A percentile compares a stretch with the other conserved stretches of the same genome.
phyloP scores from a whole-genome alignment of 306 rosid species.

The Quercus dentata region DNA sequence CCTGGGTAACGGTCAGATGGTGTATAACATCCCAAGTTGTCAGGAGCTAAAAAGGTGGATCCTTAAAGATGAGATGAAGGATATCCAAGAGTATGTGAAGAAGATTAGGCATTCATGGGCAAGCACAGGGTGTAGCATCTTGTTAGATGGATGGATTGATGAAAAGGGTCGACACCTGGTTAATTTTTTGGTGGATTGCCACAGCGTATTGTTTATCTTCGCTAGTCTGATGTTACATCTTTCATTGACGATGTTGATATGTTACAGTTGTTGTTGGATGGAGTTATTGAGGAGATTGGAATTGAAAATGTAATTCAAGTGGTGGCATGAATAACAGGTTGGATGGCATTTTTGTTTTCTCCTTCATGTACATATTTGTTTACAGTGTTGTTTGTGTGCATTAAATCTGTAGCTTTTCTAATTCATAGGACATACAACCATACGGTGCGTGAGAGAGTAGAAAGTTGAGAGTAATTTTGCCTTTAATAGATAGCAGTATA shows the following conservation, averaged over 20 bases:
- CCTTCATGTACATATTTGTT: background rate
- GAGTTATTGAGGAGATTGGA: constrained; percentile 13
- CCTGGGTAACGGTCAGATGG: constrained; percentile 6
- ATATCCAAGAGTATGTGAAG: constrained; percentile 18
- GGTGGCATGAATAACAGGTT: constrained; percentile 17
- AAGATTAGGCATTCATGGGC: constrained; percentile 23
- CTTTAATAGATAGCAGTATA: too few relatives aligned
- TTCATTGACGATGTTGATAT: background rate
- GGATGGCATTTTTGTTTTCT: constrained; percentile 1
- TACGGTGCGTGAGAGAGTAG: background rate
- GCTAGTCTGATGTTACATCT: constrained; percentile 14
- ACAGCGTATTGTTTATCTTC: constrained; percentile 16
- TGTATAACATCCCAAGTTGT: constrained; percentile 14
- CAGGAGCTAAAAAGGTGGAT: constrained; percentile 23
- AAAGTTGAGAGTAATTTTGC: too few relatives aligned
- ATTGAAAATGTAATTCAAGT: constrained; percentile 20
- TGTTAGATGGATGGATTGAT: constrained; percentile 27
- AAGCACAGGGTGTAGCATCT: constrained; percentile 26
- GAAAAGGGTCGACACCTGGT: constrained; percentile 18
- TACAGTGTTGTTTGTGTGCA: background rate
- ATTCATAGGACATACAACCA: too few relatives aligned
- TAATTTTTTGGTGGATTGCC: constrained; percentile 27
- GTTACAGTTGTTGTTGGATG: constrained; percentile 1
- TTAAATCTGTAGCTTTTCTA: background rate
- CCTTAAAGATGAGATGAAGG: constrained; percentile 24